Percentiles rank a stretch among this genome's conserved stretches.
phyloP scores from a whole-genome alignment of 768 basidiomycete species.

The Lactarius trivialis region DNA sequence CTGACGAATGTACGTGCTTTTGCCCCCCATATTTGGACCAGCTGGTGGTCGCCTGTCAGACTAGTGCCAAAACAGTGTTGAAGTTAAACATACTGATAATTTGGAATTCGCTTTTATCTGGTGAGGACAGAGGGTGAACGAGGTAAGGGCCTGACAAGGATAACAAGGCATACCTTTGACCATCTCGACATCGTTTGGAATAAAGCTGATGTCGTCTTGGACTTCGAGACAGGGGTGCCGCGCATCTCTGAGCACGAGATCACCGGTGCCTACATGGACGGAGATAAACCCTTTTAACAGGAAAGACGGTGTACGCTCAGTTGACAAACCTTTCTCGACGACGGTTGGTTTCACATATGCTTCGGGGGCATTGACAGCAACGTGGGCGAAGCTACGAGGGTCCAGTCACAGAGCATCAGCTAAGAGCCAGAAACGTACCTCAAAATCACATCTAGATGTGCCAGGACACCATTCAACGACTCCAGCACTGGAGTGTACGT shows the following conservation, averaged over 20 bases:
- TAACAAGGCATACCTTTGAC: conserved; percentile 53
- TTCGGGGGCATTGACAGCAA: conserved; percentile 79
- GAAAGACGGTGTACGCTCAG: not conserved
- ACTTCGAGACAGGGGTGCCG: conserved; percentile 96
- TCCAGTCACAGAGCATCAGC: not conserved
- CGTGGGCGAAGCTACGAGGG: conserved; percentile 73
- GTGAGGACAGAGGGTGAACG: not conserved
- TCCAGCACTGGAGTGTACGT: conserved; percentile 91
- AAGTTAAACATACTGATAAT: conserved; percentile 67
- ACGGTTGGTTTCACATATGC: conserved; percentile 85
- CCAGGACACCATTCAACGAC: conserved; percentile 72
- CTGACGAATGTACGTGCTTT: conserved; percentile 94
- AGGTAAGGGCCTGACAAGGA: not conserved
- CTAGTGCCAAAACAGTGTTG: not conserved
- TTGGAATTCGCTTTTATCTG: conserved; percentile 85
- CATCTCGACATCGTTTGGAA: conserved; percentile 94
- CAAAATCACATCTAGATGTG: conserved; percentile 85
- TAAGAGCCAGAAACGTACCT: conserved; percentile 43
- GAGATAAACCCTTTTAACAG: not conserved
- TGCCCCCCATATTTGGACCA: conserved; percentile 99
- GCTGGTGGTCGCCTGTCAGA: conserved; percentile 37
- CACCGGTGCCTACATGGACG: conserved; percentile 56
- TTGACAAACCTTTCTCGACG: conserved; percentile 56
- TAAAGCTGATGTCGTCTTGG: conserved; percentile 92
- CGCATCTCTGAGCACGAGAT: conserved; percentile 74